These are phyloP conservation scores for Yamadazyma songkhlaensis DNA, from an alignment of 1,139 yeast species.

Conservation along the genomic window DNA sequence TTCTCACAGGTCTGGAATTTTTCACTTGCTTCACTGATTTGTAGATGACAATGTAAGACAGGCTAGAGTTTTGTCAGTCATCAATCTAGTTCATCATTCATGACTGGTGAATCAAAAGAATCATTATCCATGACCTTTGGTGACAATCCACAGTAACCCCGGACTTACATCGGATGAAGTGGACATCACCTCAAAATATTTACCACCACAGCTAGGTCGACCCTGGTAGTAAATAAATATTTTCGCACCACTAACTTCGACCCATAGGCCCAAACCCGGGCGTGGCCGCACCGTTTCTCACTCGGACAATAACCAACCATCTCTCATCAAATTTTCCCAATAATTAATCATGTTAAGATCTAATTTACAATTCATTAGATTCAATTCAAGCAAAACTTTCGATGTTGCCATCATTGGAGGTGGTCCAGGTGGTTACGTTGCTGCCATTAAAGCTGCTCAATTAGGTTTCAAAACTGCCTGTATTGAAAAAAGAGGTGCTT, in stretches of 20 bases:
- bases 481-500: conserved; percentile 90
- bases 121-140: no score
- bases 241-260: no score
- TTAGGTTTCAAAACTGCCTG: conserved; percentile 93
- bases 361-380: conserved; percentile 32
- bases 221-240: not conserved
- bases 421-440: conserved; percentile 99
- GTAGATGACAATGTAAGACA: no score
- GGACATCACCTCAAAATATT: no score
- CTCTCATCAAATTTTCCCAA: conserved; percentile 6
- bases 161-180: no score
- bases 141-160: no score
- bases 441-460: conserved; percentile 98
- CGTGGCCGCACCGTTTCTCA: conserved; percentile 2
- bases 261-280: conserved; percentile 6
- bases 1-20: no score
- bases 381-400: conserved; percentile 48
- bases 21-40: no score
- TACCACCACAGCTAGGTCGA: not conserved
- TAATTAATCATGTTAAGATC: conserved; percentile 6
- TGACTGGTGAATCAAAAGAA: no score
- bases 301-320: conserved; percentile 20
- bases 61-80: no score
- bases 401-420: conserved; percentile 97
- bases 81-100: no score